phyloP scores from a whole-genome alignment of 768 basidiomycete genomes.

The Lactarius hengduanensis region DNA sequence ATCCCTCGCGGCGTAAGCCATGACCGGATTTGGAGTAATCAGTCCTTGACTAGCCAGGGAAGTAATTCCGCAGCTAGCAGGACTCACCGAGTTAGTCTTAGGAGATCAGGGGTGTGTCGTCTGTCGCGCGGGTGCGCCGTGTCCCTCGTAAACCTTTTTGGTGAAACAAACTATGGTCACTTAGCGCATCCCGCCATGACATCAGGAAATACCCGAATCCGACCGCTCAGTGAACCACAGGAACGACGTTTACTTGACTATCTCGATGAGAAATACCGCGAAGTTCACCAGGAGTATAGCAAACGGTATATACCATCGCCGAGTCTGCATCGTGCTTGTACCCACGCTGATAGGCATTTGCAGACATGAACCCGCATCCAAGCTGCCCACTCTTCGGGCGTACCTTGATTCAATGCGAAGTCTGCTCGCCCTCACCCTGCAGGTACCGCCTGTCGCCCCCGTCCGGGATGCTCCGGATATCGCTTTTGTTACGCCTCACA shows the following conservation, averaged over 20 bases:
- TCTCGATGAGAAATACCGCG: constrained; percentile 63
- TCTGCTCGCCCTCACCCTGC: constrained; percentile 62
- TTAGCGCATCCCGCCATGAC: background rate
- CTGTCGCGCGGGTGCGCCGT: constrained; percentile 79
- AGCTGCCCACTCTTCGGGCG: constrained; percentile 52
- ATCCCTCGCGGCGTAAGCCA: constrained; percentile 60
- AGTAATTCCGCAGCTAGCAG: constrained; percentile 91
- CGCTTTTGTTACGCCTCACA: constrained; percentile 70
- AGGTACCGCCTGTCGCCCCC: constrained; percentile 71
- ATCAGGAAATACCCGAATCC: background rate
- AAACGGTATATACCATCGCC: constrained; percentile 48
- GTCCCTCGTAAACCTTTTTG: constrained; percentile 77
- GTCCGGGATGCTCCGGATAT: constrained; percentile 62
- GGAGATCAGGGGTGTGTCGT: constrained; percentile 83
- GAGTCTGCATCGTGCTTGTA: too few relatives aligned
- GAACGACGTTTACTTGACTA: constrained; percentile 64
- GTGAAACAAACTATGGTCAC: too few relatives aligned
- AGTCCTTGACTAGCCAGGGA: constrained; percentile 83
- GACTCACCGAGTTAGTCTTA: constrained; percentile 88
- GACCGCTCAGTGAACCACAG: constrained; percentile 39
- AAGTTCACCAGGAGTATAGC: constrained; percentile 66
- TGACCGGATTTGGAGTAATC: constrained; percentile 78
- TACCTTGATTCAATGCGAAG: constrained; percentile 60
- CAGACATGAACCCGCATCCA: constrained; percentile 47
- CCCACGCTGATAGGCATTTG: background rate